Percentiles rank a stretch among this genome's conserved stretches.
Evolutionary conservation across 352 stramenopile species (phyloP).

Genomic region (Pythium apleroticum): DNA sequence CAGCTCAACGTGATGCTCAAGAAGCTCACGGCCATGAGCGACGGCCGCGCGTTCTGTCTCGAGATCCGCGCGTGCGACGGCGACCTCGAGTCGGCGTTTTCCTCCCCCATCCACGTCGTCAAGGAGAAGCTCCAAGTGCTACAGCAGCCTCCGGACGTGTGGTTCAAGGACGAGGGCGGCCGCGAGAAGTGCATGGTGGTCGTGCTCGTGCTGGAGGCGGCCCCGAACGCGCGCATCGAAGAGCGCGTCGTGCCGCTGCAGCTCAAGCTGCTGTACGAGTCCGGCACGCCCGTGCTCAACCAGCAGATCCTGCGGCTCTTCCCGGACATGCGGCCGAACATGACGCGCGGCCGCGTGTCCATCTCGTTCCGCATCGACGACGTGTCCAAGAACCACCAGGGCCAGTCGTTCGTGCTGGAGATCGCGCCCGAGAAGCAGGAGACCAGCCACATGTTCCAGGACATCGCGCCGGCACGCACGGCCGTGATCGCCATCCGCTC

Average conservation of each 20-base stretch:
- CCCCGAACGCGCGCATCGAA: slow-evolving; percentile 60
- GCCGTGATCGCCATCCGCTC: slow-evolving; percentile 92
- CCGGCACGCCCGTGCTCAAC: slow-evolving; percentile 81
- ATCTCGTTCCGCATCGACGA: slow-evolving; percentile 96
- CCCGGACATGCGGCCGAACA: slow-evolving; percentile 85
- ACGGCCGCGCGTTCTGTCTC: slow-evolving; percentile 68
- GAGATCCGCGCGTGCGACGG: slow-evolving; percentile 52
- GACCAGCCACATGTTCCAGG: slow-evolving; percentile 80
- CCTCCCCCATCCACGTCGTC: slow-evolving; percentile 57
- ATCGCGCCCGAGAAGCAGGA: slow-evolving; percentile 88
- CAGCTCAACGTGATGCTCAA: slow-evolving; percentile 47
- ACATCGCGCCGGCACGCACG: slow-evolving; percentile 88
- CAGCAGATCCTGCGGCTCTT: slow-evolving; percentile 91
- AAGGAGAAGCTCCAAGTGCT: slow-evolving; percentile 78
- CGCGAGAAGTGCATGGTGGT: slow-evolving; percentile 95
- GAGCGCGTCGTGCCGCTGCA: slow-evolving; percentile 77
- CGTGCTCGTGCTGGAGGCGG: slow-evolving; percentile 73
- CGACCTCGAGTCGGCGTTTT: slow-evolving; percentile 67
- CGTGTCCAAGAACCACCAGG: slow-evolving; percentile 97
- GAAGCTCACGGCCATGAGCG: slow-evolving; percentile 50
- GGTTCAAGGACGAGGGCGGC: slow-evolving; percentile 97
- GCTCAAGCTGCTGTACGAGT: slow-evolving; percentile 84
- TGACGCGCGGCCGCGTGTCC: slow-evolving; percentile 76
- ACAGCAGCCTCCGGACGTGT: slow-evolving; percentile 88
- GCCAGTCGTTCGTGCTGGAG: slow-evolving; percentile 92